Conservation (phyloP, 345 rosid genomes). For the Brassica napus region Da-Ae NC_063441.1:17425501-17426000, state of each 20-base stretch:
- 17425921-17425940: slow-evolving; percentile 12
- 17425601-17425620: slow-evolving; percentile 76
- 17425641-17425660: slow-evolving; percentile 54
- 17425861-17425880: slow-evolving; percentile 45
- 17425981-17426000: slow-evolving; percentile 59
- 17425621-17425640: slow-evolving; percentile 84
- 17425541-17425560: slow-evolving; percentile 26
- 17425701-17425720: neutral
- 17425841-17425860: slow-evolving; percentile 84
- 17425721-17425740: slow-evolving; percentile 21
- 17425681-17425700: slow-evolving; percentile 17
- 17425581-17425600: slow-evolving; percentile 84
- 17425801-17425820: slow-evolving; percentile 93
- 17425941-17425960: neutral
- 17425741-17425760: slow-evolving; percentile 88
- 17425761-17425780: slow-evolving; percentile 85
- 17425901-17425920: slow-evolving; percentile 15
- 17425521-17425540: slow-evolving; percentile 3
- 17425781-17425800: slow-evolving; percentile 94
- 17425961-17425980: slow-evolving; percentile 19
- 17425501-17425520: slow-evolving; percentile 31
- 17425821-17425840: slow-evolving; percentile 96
- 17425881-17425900: slow-evolving; percentile 26
- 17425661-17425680: slow-evolving; percentile 9
- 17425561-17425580: slow-evolving; percentile 32